Conservation (phyloP, 805 yeast species). For the Wickerhamiella qilinensis region DNA sequence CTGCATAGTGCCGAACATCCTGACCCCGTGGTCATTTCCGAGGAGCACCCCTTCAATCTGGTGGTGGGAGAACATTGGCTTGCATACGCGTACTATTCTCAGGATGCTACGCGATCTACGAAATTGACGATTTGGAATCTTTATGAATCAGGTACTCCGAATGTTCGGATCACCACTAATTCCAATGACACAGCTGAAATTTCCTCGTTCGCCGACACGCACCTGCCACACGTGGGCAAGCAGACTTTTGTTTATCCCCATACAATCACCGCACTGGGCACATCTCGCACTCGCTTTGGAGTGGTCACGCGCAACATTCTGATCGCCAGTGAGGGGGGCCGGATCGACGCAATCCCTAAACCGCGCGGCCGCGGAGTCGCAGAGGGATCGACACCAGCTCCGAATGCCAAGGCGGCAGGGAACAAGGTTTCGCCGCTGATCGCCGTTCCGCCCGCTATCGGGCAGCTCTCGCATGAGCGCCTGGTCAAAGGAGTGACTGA, state of each 20-base stretch:
- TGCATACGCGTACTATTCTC: constrained; percentile 45
- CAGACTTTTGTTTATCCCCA: constrained; percentile 52
- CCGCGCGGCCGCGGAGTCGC: constrained; percentile 45
- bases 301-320: constrained; percentile 54
- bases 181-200: no score
- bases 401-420: constrained; percentile 28
- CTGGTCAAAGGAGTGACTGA: constrained; percentile 22
- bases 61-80: constrained; percentile 75
- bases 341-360: constrained; percentile 56
- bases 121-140: constrained; percentile 61
- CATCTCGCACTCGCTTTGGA: constrained; percentile 47
- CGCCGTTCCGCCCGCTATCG: constrained; percentile 41
- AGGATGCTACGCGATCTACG: constrained; percentile 32
- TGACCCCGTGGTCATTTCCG: constrained; percentile 26
- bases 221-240: constrained; percentile 32
- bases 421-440: constrained; percentile 34
- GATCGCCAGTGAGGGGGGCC: constrained; percentile 41
- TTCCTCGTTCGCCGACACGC: constrained; percentile 24
- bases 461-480: constrained; percentile 38
- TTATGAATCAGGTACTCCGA: constrained; percentile 45
- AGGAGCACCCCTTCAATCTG: constrained; percentile 31
- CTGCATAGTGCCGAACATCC: constrained; percentile 31
- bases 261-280: constrained; percentile 32
- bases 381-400: background rate
- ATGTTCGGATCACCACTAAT: background rate